Evolutionary conservation across 768 basidiomycete species (phyloP), one percentile per base, ranked within the genome.

Genomic region (Porpolomopsis calyptriformis): DNA sequence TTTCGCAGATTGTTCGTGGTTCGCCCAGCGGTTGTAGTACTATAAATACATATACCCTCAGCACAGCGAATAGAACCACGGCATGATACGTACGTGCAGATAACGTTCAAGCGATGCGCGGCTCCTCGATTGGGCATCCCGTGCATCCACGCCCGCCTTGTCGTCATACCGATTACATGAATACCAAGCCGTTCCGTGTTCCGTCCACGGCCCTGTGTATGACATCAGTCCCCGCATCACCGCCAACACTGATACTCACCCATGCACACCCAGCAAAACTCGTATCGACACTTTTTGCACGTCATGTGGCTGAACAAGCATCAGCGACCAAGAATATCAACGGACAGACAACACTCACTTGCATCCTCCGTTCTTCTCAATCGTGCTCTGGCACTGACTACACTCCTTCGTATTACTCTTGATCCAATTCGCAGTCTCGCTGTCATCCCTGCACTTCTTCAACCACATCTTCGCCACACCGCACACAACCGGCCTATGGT

Each of bases 201-300:
- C 94, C 26, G 80, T 77, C 96, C 96, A 99, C 1, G 92, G 89
- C 6, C 92, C 85, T 83, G 69, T 62, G n/a, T n/a, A n/a, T n/a
- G n/a, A n/a, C n/a, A n/a, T n/a, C n/a, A n/a, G n/a, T n/a, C n/a
- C n/a, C n/a, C n/a, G 49, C 45, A 53, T 53, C 57, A 46, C 52
- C 51, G 8, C 38, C 20, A 27, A 19, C 16, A 45, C 39, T 42
- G 12, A n/a, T 24, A 48, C 61, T 36, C 57, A 77, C 86, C 94
- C 92, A 97, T 96, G 68, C 96, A 99, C 33, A 99, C 93, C 96
- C 96, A 99, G 62, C 96, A 99, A 64, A 97, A 99, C 69, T 90
- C 89, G 54, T 91, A 80, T 58, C 90, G 94, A 75, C 96, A 98
- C 68, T 97, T 98, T 75, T 96, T 94, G 73, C 96, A 98, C 16